These are phyloP conservation scores for Colletotrichum kahawae DNA, from an alignment of 2,329 filamentous ascomycete genomes.

Conservation along the genomic window DNA sequence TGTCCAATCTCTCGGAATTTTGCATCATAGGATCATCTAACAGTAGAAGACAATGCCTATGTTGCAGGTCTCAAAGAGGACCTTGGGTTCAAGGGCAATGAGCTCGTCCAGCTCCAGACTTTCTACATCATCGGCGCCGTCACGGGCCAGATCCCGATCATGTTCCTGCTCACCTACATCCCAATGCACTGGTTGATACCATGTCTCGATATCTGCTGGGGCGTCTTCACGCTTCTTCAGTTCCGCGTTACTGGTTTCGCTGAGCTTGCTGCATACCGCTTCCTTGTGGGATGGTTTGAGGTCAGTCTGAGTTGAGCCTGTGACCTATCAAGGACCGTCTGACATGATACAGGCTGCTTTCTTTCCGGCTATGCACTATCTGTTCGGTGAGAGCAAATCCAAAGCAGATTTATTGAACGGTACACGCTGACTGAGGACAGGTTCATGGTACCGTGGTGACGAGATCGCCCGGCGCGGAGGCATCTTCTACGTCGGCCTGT, in stretches of 20 bases:
- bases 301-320: neutral
- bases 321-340: neutral
- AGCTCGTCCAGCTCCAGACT: slow-evolving; percentile 30
- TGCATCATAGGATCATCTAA: slow-evolving; percentile 35
- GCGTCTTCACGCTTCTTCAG: slow-evolving; percentile 57
- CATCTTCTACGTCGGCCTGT: slow-evolving; percentile 48
- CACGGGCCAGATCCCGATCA: slow-evolving; percentile 33
- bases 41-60: slow-evolving; percentile 39
- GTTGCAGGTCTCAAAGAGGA: slow-evolving; percentile 31
- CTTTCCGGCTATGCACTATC: slow-evolving; percentile 38
- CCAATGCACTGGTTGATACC: slow-evolving; percentile 30
- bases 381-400: slow-evolving; percentile 36
- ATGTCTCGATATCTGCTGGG: slow-evolving; percentile 54
- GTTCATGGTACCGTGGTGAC: slow-evolving; percentile 53
- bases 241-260: slow-evolving; percentile 25
- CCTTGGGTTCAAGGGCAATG: slow-evolving; percentile 29
- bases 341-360: slow-evolving; percentile 31
- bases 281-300: slow-evolving; percentile 38
- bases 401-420: neutral
- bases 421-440: slow-evolving; percentile 45
- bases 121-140: slow-evolving; percentile 29
- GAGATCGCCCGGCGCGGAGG: slow-evolving; percentile 44
- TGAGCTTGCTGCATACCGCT: slow-evolving; percentile 29
- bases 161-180: slow-evolving; percentile 31
- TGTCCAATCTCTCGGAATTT: rapidly evolving